Conservation (phyloP, 345 rosid species). For the Nasturtium officinale region DNA sequence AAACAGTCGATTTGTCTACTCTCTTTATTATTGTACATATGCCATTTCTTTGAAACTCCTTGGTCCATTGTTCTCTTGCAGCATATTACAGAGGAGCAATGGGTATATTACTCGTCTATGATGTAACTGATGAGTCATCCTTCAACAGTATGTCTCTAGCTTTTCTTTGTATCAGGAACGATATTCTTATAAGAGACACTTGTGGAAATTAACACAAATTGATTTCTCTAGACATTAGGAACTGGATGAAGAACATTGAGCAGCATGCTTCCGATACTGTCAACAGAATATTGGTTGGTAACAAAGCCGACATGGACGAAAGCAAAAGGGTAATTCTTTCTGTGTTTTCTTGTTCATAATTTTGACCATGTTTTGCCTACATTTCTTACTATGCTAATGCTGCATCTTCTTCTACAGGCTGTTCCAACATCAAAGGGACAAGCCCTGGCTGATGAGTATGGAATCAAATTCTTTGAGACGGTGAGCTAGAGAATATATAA, state of each 20-base stretch:
- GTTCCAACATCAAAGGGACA: conserved; percentile 60
- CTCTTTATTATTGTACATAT: not conserved
- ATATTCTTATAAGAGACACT: not conserved
- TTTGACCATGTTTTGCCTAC: not conserved
- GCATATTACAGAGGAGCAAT: conserved; percentile 96
- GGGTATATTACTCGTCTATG: conserved; percentile 91
- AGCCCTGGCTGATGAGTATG: conserved; percentile 63
- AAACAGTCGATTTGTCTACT: no score
- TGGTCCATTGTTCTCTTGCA: conserved; percentile 36
- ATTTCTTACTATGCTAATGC: conserved; percentile 3
- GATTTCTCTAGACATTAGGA: conserved; percentile 54
- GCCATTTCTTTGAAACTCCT: not conserved
- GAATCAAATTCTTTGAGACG: conserved; percentile 64
- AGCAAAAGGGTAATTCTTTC: conserved; percentile 59
- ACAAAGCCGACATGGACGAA: conserved; percentile 75
- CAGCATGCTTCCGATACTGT: conserved; percentile 70
- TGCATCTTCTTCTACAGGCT: conserved; percentile 43
- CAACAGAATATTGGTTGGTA: conserved; percentile 65
- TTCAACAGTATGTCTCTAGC: conserved; percentile 65
- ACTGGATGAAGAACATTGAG: conserved; percentile 71
- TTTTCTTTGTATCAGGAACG: conserved; percentile 2
- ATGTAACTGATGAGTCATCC: conserved; percentile 91
- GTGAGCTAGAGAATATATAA: conserved; percentile 35
- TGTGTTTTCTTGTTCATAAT: not conserved
- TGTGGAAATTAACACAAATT: conserved; percentile 17